Evolutionary conservation across 179 eudicot genomes (phyloP), one percentile per base, ranked within the genome.

Genomic region (Spergularia azorica): DNA sequence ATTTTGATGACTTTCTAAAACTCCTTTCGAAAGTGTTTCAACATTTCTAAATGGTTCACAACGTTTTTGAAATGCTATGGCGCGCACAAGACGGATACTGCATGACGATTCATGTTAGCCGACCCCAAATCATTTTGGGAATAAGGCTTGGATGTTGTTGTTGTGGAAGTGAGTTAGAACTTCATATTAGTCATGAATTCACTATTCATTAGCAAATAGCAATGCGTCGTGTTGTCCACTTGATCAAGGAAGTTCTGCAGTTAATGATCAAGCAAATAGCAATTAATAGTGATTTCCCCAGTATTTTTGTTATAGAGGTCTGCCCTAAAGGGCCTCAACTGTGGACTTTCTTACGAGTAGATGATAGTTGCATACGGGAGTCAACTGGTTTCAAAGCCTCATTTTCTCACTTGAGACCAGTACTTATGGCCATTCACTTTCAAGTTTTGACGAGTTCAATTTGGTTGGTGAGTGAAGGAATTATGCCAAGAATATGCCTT

Each of bases 401-500:
- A 71, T 70, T 61, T 59, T 39, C 26, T 55, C 64, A 43, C 20
- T 65, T 26, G n/a, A 69, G 52, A 48, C 56, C 46, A 77, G 48
- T 69, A 68, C 32, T 60, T 18, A 51, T 52, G 6, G 7, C 5
- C 67, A 12, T 71, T 81, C 81, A 54, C 74, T 62, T 57, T 73
- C 84, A 67, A n/a, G 52, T 41, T 38, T 4, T 52, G 0, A 73
- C n/a, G 66, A 50, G 59, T 64, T n/a, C 52, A 73, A 50, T 60
- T 71, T 67, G 32, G 26, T 68, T 63, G 59, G 58, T 48, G 54
- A 62, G 77, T 75, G 26, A 81, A 77, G 65, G 84, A 73, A 81
- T 81, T 20, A 81, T 77, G 14, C 84, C 67, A 41, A 67, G 84
- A 71, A 80, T 80, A 81, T 81, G 77, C 83, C 51, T 41, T 46